Conservation (phyloP, 768 basidiomycete genomes). For the Kwoniella dendrophila region DNA sequence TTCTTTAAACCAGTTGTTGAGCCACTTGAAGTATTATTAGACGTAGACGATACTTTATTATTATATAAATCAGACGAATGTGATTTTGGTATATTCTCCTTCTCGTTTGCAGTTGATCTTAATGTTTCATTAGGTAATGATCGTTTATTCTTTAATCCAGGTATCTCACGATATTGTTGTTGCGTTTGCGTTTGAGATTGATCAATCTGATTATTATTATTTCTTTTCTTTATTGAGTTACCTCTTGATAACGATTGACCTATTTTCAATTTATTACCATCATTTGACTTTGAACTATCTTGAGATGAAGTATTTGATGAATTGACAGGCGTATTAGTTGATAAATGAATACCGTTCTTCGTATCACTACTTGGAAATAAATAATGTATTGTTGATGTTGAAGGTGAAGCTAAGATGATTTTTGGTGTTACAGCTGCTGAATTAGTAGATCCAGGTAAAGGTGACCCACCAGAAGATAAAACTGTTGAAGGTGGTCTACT, state of each 20-base stretch:
- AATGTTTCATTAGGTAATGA: conserved; percentile 1
- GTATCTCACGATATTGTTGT: conserved; percentile 13
- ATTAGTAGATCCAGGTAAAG: background rate
- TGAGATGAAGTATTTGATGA: background rate
- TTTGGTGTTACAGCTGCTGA: conserved; percentile 22
- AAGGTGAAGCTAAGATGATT: conserved; percentile 36
- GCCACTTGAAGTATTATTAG: background rate
- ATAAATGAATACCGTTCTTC: conserved; percentile 18
- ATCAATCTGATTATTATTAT: background rate
- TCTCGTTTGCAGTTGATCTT: too few relatives aligned
- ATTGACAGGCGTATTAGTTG: background rate
- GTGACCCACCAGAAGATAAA: conserved; percentile 11
- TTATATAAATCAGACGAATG: too few relatives aligned
- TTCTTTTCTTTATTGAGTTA: background rate
- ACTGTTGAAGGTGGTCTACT: conserved; percentile 17
- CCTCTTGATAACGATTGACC: conserved; percentile 9
- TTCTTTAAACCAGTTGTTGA: conserved; percentile 8
- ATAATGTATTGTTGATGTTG: conserved; percentile 39
- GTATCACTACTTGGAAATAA: conserved; percentile 34
- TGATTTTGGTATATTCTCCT: background rate
- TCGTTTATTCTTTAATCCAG: conserved; percentile 12
- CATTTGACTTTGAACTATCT: background rate
- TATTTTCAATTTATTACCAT: conserved; percentile 3
- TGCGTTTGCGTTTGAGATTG: background rate
- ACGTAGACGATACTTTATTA: too few relatives aligned